Evolutionary conservation across 345 rosid genomes (phyloP), one percentile per base, ranked within the genome.

Genomic region (Lepidium africanum): DNA sequence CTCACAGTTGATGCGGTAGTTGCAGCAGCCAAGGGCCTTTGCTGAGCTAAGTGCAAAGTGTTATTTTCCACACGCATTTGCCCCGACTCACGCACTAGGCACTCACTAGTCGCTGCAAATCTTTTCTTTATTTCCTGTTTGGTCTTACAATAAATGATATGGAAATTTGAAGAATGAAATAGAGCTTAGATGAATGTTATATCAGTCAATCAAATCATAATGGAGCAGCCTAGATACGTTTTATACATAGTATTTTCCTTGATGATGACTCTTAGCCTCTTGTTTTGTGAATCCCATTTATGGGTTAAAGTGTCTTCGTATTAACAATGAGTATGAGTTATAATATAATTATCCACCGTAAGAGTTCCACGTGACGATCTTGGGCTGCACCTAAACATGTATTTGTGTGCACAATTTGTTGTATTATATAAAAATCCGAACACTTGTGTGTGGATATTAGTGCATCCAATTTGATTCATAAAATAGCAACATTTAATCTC

Each of bases 1-100:
- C 42, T 90, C 35, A 87, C 91, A 0, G 83, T 79, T 0, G 96
- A 87, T 65, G 89, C 89, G 11, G 86, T 90, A 9, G 3, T 84
- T 57, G 82, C 82, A 23, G 96, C 93, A 12, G 91, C 89, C 45
- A 87, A 83, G 69, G 64, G 70, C 65, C 27, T 89, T 57, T 41
- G 65, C 59, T 84, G 81, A 61, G 50, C 55, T 47, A 55, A 55
- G 62, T 16, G 36, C 21, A 1, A 27, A 13, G 63, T 45, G 55
- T 67, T 5, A 7, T 19, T 23, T 38, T 65, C 12, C 59, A 40
- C 43, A 53, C 9, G 37, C 27, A 25, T 50, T 50, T 51, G 16
- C 37, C 7, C 10, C 0, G 43, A 36, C 36, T 19, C 32, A 4
- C 33, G 23, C 50, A 27, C 19, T 25, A 59, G 65, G 27, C 50